These are phyloP conservation scores for Paramecium caudatum DNA, from an alignment of 73 alveolate species.

Conservation along the genomic window DNA sequence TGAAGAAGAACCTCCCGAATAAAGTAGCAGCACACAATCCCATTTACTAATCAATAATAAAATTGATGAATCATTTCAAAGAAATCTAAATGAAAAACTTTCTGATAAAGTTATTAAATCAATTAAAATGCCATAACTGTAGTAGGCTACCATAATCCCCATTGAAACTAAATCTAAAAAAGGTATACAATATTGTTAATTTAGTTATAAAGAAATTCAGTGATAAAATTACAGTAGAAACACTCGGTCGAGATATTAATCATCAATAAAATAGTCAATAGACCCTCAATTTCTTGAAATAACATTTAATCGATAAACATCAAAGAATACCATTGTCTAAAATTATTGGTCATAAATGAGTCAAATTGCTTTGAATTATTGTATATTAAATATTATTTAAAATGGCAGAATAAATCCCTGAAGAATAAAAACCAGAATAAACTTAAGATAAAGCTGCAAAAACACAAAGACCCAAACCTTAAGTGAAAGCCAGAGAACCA, in stretches of 20 bases:
- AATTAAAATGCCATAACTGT: constrained; percentile 8
- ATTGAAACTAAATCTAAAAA: constrained; percentile 12
- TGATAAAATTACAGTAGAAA: neutral
- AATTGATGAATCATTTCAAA: constrained; percentile 34
- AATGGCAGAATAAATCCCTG: no score
- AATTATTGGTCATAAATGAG: no score
- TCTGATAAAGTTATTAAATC: constrained; percentile 36
- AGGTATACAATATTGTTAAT: neutral
- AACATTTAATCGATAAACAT: constrained; percentile 3
- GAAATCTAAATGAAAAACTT: constrained; percentile 27
- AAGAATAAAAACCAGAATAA: no score
- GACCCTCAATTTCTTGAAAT: neutral
- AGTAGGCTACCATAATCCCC: neutral
- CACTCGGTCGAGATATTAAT: neutral
- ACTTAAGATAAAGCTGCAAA: neutral
- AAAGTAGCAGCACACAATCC: constrained; percentile 42
- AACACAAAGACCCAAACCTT: neutral
- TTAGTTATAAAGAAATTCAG: constrained; percentile 11
- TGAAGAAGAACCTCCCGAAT: constrained; percentile 43
- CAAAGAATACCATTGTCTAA: neutral
- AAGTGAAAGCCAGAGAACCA: neutral
- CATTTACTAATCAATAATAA: constrained; percentile 26
- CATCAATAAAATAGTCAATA: neutral
- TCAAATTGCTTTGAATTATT: no score
- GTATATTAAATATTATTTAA: no score